Evolutionary conservation across 1,139 yeast species (phyloP).

Genomic region (Kurtzmaniella natalensis): DNA sequence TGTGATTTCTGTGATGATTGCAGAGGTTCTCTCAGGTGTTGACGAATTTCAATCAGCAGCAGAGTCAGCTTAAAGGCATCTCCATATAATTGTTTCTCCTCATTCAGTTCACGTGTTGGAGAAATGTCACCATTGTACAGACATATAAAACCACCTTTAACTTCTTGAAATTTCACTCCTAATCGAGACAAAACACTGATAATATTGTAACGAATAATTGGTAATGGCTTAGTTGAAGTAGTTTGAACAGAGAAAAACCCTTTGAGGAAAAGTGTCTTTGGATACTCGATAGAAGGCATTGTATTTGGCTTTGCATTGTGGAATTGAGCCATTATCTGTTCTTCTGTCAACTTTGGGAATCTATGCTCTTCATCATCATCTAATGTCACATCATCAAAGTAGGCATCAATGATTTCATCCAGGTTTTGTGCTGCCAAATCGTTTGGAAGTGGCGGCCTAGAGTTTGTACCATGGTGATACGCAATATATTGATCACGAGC

Average conservation of each 20-base stretch:
- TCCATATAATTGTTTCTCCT: slow-evolving; percentile 38
- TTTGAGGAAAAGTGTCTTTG: slow-evolving; percentile 84
- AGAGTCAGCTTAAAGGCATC: slow-evolving; percentile 40
- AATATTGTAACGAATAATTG: slow-evolving; percentile 82
- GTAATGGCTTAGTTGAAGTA: slow-evolving; percentile 88
- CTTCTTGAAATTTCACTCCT: slow-evolving; percentile 83
- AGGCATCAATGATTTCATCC: slow-evolving; percentile 47
- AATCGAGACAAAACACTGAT: slow-evolving; percentile 72
- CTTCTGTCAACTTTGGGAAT: slow-evolving; percentile 50
- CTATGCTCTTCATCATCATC: slow-evolving; percentile 35
- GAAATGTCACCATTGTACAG: slow-evolving; percentile 40
- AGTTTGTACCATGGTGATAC: slow-evolving; percentile 15
- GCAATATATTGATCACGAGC: slow-evolving; percentile 15
- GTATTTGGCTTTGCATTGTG: slow-evolving; percentile 68
- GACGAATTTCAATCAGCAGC: slow-evolving; percentile 23
- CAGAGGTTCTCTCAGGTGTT: slow-evolving; percentile 4
- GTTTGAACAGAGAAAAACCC: slow-evolving; percentile 96
- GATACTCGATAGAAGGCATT: slow-evolving; percentile 93
- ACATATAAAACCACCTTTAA: slow-evolving; percentile 92
- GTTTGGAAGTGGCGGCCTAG: slow-evolving; percentile 50
- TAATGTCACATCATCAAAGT: slow-evolving; percentile 64
- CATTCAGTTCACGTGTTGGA: slow-evolving; percentile 22
- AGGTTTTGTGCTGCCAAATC: slow-evolving; percentile 38
- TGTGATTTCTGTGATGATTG: background rate
- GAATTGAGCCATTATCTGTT: slow-evolving; percentile 62